phyloP scores from a whole-genome alignment of 2,329 filamentous ascomycete genomes.

The Sarocladiaceae sp. region DNA sequence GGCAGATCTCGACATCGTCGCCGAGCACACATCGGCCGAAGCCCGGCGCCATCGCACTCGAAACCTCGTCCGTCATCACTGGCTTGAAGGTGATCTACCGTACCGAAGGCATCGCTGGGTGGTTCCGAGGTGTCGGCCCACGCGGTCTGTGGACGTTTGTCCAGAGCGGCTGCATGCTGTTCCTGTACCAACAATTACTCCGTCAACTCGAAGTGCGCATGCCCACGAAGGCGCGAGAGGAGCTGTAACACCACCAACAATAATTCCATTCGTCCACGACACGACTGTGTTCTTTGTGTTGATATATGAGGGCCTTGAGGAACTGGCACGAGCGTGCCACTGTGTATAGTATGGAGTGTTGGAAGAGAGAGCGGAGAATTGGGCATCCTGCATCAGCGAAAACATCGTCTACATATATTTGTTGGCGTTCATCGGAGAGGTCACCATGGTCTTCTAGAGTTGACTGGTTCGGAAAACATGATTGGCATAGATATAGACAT shows the following conservation, averaged over 20 bases:
- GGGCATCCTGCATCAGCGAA: constrained; percentile 9
- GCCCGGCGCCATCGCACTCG: constrained; percentile 73
- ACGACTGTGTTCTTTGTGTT: too few relatives aligned
- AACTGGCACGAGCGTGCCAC: not conserved
- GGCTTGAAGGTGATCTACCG: constrained; percentile 85
- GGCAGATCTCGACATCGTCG: constrained; percentile 83
- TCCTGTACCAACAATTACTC: constrained; percentile 86
- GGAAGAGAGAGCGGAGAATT: not conserved
- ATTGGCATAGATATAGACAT: constrained; percentile 7
- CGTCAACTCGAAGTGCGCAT: constrained; percentile 62
- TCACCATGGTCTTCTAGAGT: not conserved
- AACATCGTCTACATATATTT: constrained; percentile 4
- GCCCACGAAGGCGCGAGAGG: constrained; percentile 23
- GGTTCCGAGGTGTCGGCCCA: constrained; percentile 92
- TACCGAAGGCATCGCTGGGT: constrained; percentile 81
- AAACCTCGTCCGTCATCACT: constrained; percentile 84
- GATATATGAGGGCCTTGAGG: too few relatives aligned
- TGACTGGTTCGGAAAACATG: not conserved
- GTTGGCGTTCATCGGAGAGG: constrained; percentile 5
- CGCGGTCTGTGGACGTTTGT: constrained; percentile 95
- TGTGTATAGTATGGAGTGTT: constrained; percentile 1
- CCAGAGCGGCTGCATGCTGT: constrained; percentile 94
- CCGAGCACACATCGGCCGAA: constrained; percentile 78
- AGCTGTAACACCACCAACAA: constrained; percentile 17
- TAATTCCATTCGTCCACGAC: too few relatives aligned